Evolutionary conservation across 495 filamentous ascomycete genomes (phyloP).

Genomic region (Xylaria castorea): DNA sequence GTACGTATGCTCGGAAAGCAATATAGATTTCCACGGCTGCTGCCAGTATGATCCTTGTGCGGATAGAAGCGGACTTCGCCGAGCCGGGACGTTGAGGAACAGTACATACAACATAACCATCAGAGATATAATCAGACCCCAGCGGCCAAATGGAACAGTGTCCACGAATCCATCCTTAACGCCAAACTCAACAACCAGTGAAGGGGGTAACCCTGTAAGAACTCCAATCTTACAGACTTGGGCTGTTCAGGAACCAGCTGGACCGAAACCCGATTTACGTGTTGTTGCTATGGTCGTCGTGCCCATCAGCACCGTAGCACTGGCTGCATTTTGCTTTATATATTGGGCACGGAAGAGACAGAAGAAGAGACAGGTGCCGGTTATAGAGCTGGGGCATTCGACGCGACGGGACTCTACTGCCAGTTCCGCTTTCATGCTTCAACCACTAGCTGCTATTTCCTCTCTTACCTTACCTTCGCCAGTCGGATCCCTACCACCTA

Average conservation of each 20-base stretch:
- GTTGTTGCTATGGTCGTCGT: not conserved
- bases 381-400: not conserved
- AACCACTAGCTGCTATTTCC: not conserved
- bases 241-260: not conserved
- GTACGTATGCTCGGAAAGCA: slow-evolving; percentile 1
- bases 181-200: not conserved
- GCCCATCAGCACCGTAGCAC: not conserved
- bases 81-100: not conserved
- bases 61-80: slow-evolving; percentile 14
- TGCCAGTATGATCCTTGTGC: slow-evolving; percentile 17
- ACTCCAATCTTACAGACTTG: not conserved
- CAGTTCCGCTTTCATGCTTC: not conserved
- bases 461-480: not conserved
- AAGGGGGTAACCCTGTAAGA: not conserved
- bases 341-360: not conserved
- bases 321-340: not conserved
- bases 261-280: not conserved
- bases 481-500: not conserved
- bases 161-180: not conserved
- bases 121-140: not conserved
- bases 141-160: not conserved
- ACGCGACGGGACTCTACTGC: too few species aligned
- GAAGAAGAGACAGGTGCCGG: not conserved
- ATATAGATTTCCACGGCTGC: slow-evolving; percentile 3
- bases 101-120: not conserved